Conservation (phyloP, 208 protist species). For the Strigomonas culicis region DNA sequence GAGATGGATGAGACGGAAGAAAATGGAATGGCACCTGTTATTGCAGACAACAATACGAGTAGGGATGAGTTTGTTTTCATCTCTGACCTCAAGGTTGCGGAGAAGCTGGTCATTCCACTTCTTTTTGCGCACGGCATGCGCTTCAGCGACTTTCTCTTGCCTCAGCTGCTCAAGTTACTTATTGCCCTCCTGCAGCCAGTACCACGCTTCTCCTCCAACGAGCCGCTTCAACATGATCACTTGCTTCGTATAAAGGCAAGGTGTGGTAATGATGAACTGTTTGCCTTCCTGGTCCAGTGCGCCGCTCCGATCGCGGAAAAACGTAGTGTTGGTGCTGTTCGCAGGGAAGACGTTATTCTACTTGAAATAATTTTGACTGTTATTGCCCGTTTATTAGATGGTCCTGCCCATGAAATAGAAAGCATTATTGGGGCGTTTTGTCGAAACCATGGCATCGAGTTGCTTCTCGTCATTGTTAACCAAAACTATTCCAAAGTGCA, state of each 20-base stretch:
- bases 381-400: constrained; percentile 54
- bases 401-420: constrained; percentile 29
- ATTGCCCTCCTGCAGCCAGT: constrained; percentile 66
- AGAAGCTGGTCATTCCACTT: constrained; percentile 75
- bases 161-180: constrained; percentile 79
- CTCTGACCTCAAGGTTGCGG: constrained; percentile 75
- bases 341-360: constrained; percentile 60
- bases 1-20: constrained; percentile 27
- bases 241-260: constrained; percentile 51
- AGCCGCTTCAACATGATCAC: constrained; percentile 56
- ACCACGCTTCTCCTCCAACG: constrained; percentile 48
- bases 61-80: constrained; percentile 73
- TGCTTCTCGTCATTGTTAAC: constrained; percentile 81
- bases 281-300: constrained; percentile 72
- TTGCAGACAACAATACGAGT: constrained; percentile 10
- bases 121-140: constrained; percentile 77
- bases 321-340: constrained; percentile 34
- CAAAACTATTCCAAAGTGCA: constrained; percentile 68
- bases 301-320: constrained; percentile 75
- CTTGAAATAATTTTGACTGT: constrained; percentile 78
- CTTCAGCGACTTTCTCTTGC: constrained; percentile 56
- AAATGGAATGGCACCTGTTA: constrained; percentile 14
- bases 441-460: constrained; percentile 77
- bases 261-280: constrained; percentile 83
- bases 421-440: constrained; percentile 68